Base-by-base conservation (phyloP, 2,329 filamentous ascomycete genomes). In the Xylariaceae sp. region DNA sequence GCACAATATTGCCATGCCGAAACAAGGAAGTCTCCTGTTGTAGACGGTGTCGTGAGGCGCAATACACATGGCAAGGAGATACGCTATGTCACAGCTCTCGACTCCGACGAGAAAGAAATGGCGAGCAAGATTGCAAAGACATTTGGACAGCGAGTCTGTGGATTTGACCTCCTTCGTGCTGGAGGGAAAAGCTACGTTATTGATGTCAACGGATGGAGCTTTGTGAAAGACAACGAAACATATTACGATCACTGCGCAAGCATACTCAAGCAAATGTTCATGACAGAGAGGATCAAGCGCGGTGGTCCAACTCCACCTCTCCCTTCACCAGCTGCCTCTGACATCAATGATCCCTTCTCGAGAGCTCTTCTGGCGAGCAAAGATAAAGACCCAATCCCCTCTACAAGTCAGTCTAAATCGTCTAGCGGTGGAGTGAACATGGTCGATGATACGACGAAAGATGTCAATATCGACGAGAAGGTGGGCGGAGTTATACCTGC, bases 181-280 rank as follows among this genome's bases (percentile, higher is more conserved):
- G 84, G 82, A 40, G 88, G 90, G 14, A 88, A 88, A 65, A 97
- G 92, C 64, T 98, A 89, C 67, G 93, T 98, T 39, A 98, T 98
- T 55, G 93, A 98, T 60, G 93, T 98, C 57, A 98, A 98, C 65
- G 93, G 93, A 11, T 98, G 94, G 94, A 97, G 92, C 63, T 98
- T 98, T 60, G 93, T 98, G 65, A 98, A 98, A 66, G 94, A 98
- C 65, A 98, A 98, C 59, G 92, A 96, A 52, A 91, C 95, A 49
- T 98, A 98, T 67, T 98, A 98, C 64, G 88, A 97, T 60, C 88
- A 89, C 60, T 93, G 86, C 56, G 83, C 93, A 19, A 83, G 75
- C 48, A 95, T 97, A 39, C 72, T 98, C 41, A 88, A 84, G 61
- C 85, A 93, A 6, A 88, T 94, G 63, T 97, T 98, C 55, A 74